Percentiles rank a stretch among this genome's conserved stretches.
phyloP scores from a whole-genome alignment of 208 protist species.

The Porcisia deanei region DNA sequence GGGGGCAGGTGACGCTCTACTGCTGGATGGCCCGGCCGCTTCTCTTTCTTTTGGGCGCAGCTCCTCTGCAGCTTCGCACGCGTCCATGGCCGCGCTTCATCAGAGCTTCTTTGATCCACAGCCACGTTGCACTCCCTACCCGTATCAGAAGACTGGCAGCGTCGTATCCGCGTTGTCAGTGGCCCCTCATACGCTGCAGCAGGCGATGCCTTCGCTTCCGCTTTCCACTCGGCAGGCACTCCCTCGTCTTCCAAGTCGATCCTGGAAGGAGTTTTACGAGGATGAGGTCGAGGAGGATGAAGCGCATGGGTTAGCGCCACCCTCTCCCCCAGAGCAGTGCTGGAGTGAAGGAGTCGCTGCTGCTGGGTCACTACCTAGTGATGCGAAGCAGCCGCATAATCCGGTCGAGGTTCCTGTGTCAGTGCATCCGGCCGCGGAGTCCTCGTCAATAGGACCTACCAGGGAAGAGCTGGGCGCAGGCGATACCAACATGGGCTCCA shows the following conservation, averaged over 20 bases:
- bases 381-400: neutral
- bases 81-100: slow-evolving; percentile 22
- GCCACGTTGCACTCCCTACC: neutral
- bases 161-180: slow-evolving; percentile 1
- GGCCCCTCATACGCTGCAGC: neutral
- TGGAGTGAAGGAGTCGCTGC: neutral
- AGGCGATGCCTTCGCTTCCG: neutral
- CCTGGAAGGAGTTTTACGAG: slow-evolving; percentile 20
- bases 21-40: neutral
- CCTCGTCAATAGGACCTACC: neutral
- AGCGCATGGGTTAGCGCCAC: neutral
- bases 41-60: slow-evolving; percentile 3
- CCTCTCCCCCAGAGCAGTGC: neutral
- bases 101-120: slow-evolving; percentile 29
- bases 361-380: slow-evolving; percentile 2
- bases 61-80: slow-evolving; percentile 8
- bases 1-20: neutral
- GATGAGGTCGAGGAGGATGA: slow-evolving; percentile 2
- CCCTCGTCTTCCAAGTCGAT: neutral
- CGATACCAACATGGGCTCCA: neutral
- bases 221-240: neutral
- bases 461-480: neutral
- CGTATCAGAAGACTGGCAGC: neutral
- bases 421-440: neutral
- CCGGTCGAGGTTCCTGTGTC: neutral